phyloP scores from a whole-genome alignment of 306 rosid species.

The Geum urbanum region DNA sequence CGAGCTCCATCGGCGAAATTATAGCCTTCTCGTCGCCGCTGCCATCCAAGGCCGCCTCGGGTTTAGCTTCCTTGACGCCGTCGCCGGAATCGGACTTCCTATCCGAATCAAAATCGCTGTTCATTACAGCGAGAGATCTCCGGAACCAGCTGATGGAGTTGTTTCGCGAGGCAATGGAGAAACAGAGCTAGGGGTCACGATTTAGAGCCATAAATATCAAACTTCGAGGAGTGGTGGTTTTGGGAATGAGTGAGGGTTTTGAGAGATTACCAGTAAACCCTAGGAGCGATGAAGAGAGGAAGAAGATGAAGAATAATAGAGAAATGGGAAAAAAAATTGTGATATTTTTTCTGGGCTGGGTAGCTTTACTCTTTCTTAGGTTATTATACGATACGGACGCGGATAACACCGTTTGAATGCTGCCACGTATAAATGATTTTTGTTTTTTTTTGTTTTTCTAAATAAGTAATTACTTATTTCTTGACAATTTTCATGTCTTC shows the following conservation, averaged over 20 bases:
- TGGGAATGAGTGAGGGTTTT: slow-evolving; percentile 7
- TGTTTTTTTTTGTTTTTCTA: background rate
- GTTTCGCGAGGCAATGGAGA: background rate
- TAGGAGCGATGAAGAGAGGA: slow-evolving; percentile 2
- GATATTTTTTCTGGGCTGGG: slow-evolving; percentile 18
- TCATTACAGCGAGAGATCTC: slow-evolving; percentile 51
- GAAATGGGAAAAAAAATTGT: slow-evolving; percentile 1
- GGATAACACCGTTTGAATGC: background rate
- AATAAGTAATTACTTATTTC: background rate
- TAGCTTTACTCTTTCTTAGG: background rate
- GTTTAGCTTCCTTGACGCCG: slow-evolving; percentile 25
- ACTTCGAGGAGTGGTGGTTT: background rate
- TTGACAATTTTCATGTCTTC: background rate
- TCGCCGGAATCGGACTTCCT: slow-evolving; percentile 27
- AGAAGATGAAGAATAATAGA: background rate
- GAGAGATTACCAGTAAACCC: slow-evolving; percentile 22
- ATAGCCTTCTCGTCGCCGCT: slow-evolving; percentile 30
- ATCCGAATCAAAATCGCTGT: slow-evolving; percentile 38
- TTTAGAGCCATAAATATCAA: slow-evolving; percentile 5
- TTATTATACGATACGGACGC: background rate
- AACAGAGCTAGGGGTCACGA: slow-evolving; percentile 18
- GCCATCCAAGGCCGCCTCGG: slow-evolving; percentile 18
- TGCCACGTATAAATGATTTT: slow-evolving; percentile 4
- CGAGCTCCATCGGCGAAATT: slow-evolving; percentile 40
- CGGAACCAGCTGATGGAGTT: slow-evolving; percentile 7